phyloP scores from a whole-genome alignment of 352 stramenopile genomes.

The Bremia lactucae region DNA sequence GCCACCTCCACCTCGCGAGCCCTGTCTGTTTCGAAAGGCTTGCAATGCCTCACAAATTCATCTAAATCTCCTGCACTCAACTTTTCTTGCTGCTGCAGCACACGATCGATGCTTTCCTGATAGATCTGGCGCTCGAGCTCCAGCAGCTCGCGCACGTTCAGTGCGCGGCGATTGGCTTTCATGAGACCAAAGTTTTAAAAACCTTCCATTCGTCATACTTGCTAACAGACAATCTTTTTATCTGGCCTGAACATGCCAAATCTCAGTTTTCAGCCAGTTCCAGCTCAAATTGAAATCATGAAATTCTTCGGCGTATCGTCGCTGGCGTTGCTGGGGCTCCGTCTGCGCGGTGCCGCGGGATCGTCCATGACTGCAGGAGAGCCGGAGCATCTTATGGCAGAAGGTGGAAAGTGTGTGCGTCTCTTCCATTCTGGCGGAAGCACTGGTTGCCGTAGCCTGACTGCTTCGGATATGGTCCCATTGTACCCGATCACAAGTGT shows the following conservation, averaged over 20 bases:
- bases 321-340: constrained; percentile 14
- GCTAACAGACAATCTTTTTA: neutral
- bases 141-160: constrained; percentile 62
- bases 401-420: constrained; percentile 62
- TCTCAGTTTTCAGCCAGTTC: constrained; percentile 18
- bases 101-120: constrained; percentile 74
- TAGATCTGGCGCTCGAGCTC: constrained; percentile 76
- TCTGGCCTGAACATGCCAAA: constrained; percentile 2
- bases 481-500: constrained; percentile 38
- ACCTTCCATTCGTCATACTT: neutral
- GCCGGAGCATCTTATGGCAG: constrained; percentile 49
- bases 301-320: constrained; percentile 8
- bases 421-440: constrained; percentile 63
- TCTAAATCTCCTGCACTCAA: constrained; percentile 37
- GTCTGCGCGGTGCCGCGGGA: constrained; percentile 14
- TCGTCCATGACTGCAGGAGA: constrained; percentile 50
- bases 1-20: constrained; percentile 39
- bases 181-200: constrained; percentile 2
- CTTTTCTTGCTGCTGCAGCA: constrained; percentile 32
- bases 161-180: constrained; percentile 5
- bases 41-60: constrained; percentile 50
- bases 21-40: constrained; percentile 43
- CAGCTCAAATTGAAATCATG: constrained; percentile 11
- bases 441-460: constrained; percentile 50
- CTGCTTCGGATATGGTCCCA: constrained; percentile 40